Evolutionary conservation across 495 filamentous ascomycete species (phyloP).

Genomic region (Podospora didyma): DNA sequence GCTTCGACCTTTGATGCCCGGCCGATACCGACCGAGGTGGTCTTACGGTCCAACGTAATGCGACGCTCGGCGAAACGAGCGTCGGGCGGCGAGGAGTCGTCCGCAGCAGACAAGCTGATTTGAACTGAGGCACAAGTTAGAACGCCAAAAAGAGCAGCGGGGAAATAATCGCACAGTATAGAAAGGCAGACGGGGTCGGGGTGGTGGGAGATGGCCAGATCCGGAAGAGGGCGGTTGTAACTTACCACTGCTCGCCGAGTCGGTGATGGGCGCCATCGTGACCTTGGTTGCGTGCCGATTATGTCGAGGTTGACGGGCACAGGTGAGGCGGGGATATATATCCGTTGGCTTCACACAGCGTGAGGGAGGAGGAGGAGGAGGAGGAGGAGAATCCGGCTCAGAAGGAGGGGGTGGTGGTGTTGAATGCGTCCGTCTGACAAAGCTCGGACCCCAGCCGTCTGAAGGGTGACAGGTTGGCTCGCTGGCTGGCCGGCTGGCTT

Average conservation of each 20-base stretch:
- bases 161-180: not conserved
- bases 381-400: not conserved
- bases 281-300: not conserved
- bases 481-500: too few relatives aligned
- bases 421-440: slow-evolving; percentile 5
- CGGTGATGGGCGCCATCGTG: not conserved
- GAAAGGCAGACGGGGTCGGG: not conserved
- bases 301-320: too few relatives aligned
- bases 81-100: not conserved
- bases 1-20: slow-evolving; percentile 34
- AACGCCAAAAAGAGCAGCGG: not conserved
- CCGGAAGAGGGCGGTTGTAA: not conserved
- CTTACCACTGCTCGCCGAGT: slow-evolving; percentile 2
- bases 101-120: slow-evolving; percentile 11
- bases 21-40: slow-evolving; percentile 30
- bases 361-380: not conserved
- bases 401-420: not conserved
- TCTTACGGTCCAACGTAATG: slow-evolving; percentile 23
- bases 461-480: not conserved
- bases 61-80: slow-evolving; percentile 19
- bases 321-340: too few relatives aligned
- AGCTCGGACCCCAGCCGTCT: slow-evolving; percentile 10
- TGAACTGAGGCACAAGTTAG: slow-evolving; percentile 10
- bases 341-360: too few relatives aligned
- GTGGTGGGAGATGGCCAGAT: not conserved